These are phyloP conservation scores for Zasmidium angulare DNA, from an alignment of 2,329 filamentous ascomycete species.

Conservation along the genomic window DNA sequence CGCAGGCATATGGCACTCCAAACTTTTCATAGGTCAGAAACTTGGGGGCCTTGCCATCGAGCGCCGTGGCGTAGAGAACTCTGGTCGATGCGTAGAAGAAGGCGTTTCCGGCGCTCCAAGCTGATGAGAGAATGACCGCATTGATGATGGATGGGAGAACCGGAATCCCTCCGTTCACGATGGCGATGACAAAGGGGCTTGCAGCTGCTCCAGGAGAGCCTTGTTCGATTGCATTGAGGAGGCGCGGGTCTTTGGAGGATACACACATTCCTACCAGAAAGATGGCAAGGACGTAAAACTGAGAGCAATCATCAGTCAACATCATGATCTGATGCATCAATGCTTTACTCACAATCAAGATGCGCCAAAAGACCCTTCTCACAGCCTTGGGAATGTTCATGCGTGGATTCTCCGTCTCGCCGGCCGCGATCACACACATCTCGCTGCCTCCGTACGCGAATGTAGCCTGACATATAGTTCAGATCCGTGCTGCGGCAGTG, in stretches of 20 bases:
- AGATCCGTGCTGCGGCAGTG: no score
- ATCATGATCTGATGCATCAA: constrained; percentile 39
- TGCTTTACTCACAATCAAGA: constrained; percentile 28
- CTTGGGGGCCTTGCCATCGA: constrained; percentile 66
- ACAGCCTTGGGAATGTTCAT: constrained; percentile 38
- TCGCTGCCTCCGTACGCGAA: constrained; percentile 35
- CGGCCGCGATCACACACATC: constrained; percentile 42
- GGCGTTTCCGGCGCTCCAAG: constrained; percentile 58
- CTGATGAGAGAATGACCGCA: constrained; percentile 66
- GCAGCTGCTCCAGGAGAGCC: constrained; percentile 38
- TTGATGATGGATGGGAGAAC: constrained; percentile 67
- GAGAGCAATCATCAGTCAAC: constrained; percentile 38
- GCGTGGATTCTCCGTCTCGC: constrained; percentile 28
- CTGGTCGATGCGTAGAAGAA: constrained; percentile 56
- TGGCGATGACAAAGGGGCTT: constrained; percentile 60
- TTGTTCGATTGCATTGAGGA: constrained; percentile 28
- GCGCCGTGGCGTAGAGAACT: constrained; percentile 55
- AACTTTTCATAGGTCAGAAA: constrained; percentile 46
- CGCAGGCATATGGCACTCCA: constrained; percentile 55
- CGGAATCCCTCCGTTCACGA: constrained; percentile 60
- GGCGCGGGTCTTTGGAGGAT: constrained; percentile 40
- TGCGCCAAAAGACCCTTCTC: constrained; percentile 47
- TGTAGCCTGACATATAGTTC: no score
- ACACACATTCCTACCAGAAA: constrained; percentile 41
- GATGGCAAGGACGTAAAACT: constrained; percentile 43